phyloP scores from a whole-genome alignment of 441 rosid genomes.

The Flueggea neowawraea region DNA sequence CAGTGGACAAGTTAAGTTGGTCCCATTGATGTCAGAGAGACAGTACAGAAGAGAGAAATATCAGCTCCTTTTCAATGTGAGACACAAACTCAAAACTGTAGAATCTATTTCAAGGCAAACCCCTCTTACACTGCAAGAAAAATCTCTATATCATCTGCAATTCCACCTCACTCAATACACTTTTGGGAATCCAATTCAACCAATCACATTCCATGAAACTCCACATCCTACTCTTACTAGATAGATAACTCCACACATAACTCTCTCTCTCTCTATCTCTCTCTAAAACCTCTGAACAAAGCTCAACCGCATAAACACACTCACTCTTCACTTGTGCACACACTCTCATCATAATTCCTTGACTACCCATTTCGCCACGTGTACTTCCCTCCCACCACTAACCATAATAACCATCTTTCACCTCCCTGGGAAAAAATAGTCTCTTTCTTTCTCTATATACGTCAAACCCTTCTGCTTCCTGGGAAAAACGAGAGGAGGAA shows the following conservation, averaged over 20 bases:
- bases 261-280: conserved; percentile 7
- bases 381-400: conserved; percentile 53
- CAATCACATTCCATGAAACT: conserved; percentile 57
- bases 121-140: conserved; percentile 10
- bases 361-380: conserved; percentile 62
- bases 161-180: conserved; percentile 4
- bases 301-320: conserved; percentile 38
- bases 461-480: conserved; percentile 14
- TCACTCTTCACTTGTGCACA: not conserved
- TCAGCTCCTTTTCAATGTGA: conserved; percentile 19
- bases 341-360: conserved; percentile 15
- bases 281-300: conserved; percentile 27
- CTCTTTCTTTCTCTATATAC: conserved; percentile 13
- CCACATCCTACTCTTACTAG: conserved; percentile 33
- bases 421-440: not conserved
- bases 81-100: conserved; percentile 13
- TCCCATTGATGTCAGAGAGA: not conserved
- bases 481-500: not conserved
- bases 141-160: conserved; percentile 15
- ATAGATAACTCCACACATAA: conserved; percentile 25
- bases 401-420: conserved; percentile 29
- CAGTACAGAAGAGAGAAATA: conserved; percentile 15
- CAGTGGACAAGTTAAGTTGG: not conserved
- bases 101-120: conserved; percentile 13
- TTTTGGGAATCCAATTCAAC: conserved; percentile 43